Conservation (phyloP, 1,284 basidiomycete genomes). For the Inonotus obliquus region DNA sequence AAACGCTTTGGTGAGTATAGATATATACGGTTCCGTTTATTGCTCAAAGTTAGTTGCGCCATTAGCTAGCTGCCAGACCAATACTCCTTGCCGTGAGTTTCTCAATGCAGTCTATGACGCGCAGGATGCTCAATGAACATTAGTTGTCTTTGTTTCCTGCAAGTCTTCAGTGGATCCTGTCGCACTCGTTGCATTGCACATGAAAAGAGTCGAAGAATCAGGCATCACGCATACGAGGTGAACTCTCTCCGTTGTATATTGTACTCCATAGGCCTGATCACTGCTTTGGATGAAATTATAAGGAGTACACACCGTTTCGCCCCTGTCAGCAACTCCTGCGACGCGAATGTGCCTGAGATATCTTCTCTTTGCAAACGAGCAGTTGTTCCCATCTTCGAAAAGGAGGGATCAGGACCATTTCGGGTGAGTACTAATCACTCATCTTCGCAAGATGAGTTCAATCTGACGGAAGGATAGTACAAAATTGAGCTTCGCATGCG, state of each 20-base stretch:
- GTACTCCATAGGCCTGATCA: not conserved
- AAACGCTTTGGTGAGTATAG: slow-evolving; percentile 58
- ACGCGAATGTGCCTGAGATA: slow-evolving; percentile 66
- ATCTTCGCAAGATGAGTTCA: not conserved
- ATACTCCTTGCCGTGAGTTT: slow-evolving; percentile 66
- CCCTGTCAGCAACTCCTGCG: slow-evolving; percentile 62
- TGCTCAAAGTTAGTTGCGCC: not conserved
- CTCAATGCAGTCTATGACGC: slow-evolving; percentile 15
- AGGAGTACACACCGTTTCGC: slow-evolving; percentile 68
- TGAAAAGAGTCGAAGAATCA: slow-evolving; percentile 56
- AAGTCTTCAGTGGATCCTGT: slow-evolving; percentile 73
- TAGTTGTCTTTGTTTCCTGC: slow-evolving; percentile 77
- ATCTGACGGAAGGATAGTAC: slow-evolving; percentile 43
- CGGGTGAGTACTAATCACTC: slow-evolving; percentile 30
- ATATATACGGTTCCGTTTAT: not conserved
- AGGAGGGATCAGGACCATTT: slow-evolving; percentile 38
- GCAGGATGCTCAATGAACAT: slow-evolving; percentile 1
- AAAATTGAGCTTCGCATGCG: slow-evolving; percentile 72
- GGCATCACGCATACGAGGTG: slow-evolving; percentile 66
- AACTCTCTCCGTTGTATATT: slow-evolving; percentile 12
- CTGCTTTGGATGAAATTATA: slow-evolving; percentile 7
- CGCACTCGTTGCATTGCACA: slow-evolving; percentile 58
- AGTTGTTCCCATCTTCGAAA: slow-evolving; percentile 47
- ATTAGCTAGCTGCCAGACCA: slow-evolving; percentile 67
- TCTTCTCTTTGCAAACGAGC: slow-evolving; percentile 50